Evolutionary conservation across 768 basidiomycete species (phyloP).

Genomic region (Amanita phalloides): DNA sequence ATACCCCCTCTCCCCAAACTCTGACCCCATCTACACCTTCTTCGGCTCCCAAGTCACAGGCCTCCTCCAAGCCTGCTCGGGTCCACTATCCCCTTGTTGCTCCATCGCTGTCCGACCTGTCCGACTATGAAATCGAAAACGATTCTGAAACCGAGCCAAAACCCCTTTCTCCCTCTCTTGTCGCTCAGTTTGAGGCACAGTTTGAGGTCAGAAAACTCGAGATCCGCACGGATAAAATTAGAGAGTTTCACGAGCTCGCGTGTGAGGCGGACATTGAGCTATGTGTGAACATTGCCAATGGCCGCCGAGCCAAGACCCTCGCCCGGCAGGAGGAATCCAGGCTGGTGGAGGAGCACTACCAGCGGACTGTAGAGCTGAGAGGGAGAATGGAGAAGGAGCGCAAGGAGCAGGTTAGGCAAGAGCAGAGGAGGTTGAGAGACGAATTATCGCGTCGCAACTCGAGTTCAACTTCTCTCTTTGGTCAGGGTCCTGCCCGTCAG

Average conservation of each 20-base stretch:
- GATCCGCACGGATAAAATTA: slow-evolving; percentile 34
- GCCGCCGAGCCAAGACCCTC: slow-evolving; percentile 20
- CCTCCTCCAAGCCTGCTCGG: slow-evolving; percentile 17
- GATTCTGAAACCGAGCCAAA: slow-evolving; percentile 6
- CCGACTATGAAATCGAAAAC: slow-evolving; percentile 14
- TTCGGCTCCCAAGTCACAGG: background rate
- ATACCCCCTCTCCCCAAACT: background rate
- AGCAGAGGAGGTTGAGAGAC: slow-evolving; percentile 24
- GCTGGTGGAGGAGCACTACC: slow-evolving; percentile 27
- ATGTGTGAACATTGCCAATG: slow-evolving; percentile 25
- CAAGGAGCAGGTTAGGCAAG: slow-evolving; percentile 28
- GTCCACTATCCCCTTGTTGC: slow-evolving; percentile 24
- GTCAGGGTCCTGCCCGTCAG: background rate
- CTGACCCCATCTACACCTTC: background rate
- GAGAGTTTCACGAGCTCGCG: slow-evolving; percentile 39
- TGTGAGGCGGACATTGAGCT: slow-evolving; percentile 31
- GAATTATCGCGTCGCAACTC: slow-evolving; percentile 16
- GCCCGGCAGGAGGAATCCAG: slow-evolving; percentile 19
- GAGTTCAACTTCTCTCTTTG: background rate
- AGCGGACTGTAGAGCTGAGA: slow-evolving; percentile 26
- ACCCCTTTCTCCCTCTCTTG: slow-evolving; percentile 14
- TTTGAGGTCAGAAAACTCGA: slow-evolving; percentile 35
- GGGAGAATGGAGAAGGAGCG: slow-evolving; percentile 38
- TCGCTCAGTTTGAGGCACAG: slow-evolving; percentile 20
- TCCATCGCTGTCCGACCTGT: slow-evolving; percentile 20